Percentiles rank a stretch among this genome's conserved stretches.
Evolutionary conservation across 345 rosid species (phyloP).

Genomic region (Pelargonium nanum): DNA sequence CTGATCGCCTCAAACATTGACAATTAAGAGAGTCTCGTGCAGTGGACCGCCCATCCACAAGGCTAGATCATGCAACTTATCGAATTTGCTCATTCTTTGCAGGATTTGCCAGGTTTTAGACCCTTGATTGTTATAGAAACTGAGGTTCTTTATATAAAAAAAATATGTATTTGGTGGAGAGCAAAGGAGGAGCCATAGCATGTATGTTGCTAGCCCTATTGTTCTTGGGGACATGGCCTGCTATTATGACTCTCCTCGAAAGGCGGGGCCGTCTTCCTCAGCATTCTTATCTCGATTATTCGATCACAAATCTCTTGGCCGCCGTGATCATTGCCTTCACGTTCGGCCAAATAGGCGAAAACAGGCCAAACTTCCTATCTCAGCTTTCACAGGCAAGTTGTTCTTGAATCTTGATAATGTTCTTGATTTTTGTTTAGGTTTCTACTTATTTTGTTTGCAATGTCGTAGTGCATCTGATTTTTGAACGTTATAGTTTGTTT

Average conservation of each 20-base stretch:
- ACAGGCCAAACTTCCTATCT: constrained; percentile 41
- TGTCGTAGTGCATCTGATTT: constrained; percentile 1
- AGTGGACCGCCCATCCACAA: no score
- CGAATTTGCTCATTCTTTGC: no score
- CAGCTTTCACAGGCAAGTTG: constrained; percentile 53
- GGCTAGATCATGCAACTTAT: no score
- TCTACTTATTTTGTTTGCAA: neutral
- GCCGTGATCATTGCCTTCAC: constrained; percentile 60
- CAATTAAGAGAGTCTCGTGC: no score
- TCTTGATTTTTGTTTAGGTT: no score
- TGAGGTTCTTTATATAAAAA: constrained; percentile 12
- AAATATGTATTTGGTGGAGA: constrained; percentile 74
- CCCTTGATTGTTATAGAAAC: constrained; percentile 3
- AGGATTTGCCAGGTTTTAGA: no score
- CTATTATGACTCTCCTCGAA: constrained; percentile 61
- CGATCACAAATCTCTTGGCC: constrained; percentile 61
- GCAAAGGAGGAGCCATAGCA: constrained; percentile 73
- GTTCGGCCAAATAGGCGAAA: constrained; percentile 46
- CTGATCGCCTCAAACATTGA: no score
- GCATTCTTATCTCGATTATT: constrained; percentile 78
- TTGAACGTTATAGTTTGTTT: constrained; percentile 6
- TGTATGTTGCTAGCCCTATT: constrained; percentile 59
- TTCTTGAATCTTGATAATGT: no score
- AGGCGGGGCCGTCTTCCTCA: constrained; percentile 84
- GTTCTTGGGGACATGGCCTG: constrained; percentile 89